Evolutionary conservation across 2,329 filamentous ascomycete genomes (phyloP).

Genomic region (Epichloe amarillans): DNA sequence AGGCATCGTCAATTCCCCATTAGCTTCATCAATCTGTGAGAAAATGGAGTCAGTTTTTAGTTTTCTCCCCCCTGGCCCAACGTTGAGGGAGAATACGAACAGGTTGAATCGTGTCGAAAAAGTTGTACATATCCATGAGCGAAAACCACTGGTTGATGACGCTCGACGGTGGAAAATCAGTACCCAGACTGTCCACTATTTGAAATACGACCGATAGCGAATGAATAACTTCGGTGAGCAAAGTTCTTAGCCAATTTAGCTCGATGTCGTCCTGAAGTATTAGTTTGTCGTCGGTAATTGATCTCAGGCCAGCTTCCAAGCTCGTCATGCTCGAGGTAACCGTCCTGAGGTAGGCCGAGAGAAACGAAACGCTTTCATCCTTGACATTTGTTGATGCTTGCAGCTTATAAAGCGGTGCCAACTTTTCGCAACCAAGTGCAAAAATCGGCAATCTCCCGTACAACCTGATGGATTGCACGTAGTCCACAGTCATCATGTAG

Average conservation of each 20-base stretch:
- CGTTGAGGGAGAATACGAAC: slow-evolving; percentile 10
- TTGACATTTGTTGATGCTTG: slow-evolving; percentile 13
- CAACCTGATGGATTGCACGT: slow-evolving; percentile 34
- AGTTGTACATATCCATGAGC: slow-evolving; percentile 54
- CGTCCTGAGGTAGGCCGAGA: slow-evolving; percentile 34
- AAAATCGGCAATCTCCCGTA: slow-evolving; percentile 26
- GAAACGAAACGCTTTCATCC: slow-evolving; percentile 29
- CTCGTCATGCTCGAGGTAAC: slow-evolving; percentile 35
- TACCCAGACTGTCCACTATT: slow-evolving; percentile 46
- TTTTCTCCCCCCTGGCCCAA: neutral
- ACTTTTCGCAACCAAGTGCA: slow-evolving; percentile 12
- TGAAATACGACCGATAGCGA: slow-evolving; percentile 62
- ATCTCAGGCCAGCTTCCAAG: slow-evolving; percentile 33
- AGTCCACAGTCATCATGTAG: slow-evolving; percentile 51
- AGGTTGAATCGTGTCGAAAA: slow-evolving; percentile 50
- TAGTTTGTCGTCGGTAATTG: slow-evolving; percentile 36
- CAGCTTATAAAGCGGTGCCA: slow-evolving; percentile 19
- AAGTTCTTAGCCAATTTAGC: slow-evolving; percentile 45
- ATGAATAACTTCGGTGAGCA: slow-evolving; percentile 60
- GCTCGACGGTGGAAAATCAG: slow-evolving; percentile 41
- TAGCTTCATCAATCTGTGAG: slow-evolving; percentile 23
- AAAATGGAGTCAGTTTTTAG: neutral
- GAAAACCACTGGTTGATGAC: slow-evolving; percentile 59
- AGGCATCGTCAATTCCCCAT: slow-evolving; percentile 41
- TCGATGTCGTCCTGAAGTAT: slow-evolving; percentile 40